Conservation (phyloP, 2,329 filamentous ascomycete species). For the Zasmidium cellare region DNA sequence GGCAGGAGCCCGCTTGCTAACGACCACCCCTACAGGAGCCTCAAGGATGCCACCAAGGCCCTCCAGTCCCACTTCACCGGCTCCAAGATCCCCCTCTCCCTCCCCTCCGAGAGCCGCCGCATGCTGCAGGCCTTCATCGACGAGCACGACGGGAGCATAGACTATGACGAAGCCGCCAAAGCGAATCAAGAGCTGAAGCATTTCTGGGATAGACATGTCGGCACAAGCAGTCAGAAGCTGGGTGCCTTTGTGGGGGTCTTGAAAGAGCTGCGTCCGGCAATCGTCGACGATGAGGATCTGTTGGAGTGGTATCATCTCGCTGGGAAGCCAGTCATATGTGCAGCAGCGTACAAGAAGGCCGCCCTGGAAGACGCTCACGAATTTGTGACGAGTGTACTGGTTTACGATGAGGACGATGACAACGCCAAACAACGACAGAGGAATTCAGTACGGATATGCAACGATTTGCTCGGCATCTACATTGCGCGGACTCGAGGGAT, state of each 20-base stretch:
- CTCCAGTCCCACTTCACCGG: slow-evolving; percentile 47
- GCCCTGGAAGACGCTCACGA: slow-evolving; percentile 65
- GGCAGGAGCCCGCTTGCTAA: slow-evolving; percentile 14
- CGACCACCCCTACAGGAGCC: slow-evolving; percentile 37
- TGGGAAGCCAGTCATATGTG: slow-evolving; percentile 57
- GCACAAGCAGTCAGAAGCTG: slow-evolving; percentile 56
- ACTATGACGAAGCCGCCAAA: slow-evolving; percentile 66
- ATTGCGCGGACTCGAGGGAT: slow-evolving; percentile 42
- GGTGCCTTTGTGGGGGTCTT: slow-evolving; percentile 70
- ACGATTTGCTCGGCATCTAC: slow-evolving; percentile 51
- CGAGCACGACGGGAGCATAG: slow-evolving; percentile 55
- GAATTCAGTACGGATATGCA: slow-evolving; percentile 61
- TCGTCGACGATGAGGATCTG: slow-evolving; percentile 63
- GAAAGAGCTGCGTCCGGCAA: slow-evolving; percentile 61
- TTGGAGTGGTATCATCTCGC: slow-evolving; percentile 72
- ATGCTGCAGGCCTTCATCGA: slow-evolving; percentile 58
- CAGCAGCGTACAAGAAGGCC: slow-evolving; percentile 61
- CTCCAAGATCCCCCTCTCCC: slow-evolving; percentile 50
- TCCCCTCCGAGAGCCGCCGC: slow-evolving; percentile 58
- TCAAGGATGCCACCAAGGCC: slow-evolving; percentile 51
- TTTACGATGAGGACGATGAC: slow-evolving; percentile 61
- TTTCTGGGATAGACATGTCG: slow-evolving; percentile 66
- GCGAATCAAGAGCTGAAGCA: slow-evolving; percentile 69
- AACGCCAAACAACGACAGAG: slow-evolving; percentile 49
- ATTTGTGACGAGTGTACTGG: slow-evolving; percentile 64